phyloP scores from a whole-genome alignment of 768 basidiomycete genomes.

The Cyathus striatus region DNA sequence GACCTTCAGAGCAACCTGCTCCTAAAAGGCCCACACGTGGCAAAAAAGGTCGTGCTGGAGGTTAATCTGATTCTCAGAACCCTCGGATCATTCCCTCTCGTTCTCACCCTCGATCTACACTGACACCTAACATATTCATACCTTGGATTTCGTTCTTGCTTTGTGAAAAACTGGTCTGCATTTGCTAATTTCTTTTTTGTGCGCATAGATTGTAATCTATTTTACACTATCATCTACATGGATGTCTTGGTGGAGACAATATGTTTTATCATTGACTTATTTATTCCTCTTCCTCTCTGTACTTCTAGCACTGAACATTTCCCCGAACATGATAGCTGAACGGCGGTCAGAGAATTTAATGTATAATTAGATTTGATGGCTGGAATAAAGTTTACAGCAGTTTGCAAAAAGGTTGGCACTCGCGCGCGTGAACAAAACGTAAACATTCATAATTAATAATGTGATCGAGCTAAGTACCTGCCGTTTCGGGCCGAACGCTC shows the following conservation, averaged over 20 bases:
- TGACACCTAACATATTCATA: too few relatives aligned
- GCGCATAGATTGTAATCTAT: constrained; percentile 31
- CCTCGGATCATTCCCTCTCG: too few relatives aligned
- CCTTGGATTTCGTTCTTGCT: constrained; percentile 4
- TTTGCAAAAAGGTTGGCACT: too few relatives aligned
- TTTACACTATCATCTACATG: constrained; percentile 21
- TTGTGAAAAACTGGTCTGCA: constrained; percentile 6
- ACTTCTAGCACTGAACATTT: constrained; percentile 9
- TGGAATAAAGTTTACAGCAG: too few relatives aligned
- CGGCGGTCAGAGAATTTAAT: too few relatives aligned
- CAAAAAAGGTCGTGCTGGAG: constrained; percentile 49
- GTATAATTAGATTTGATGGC: too few relatives aligned
- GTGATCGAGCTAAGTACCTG: too few relatives aligned
- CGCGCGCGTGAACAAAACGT: too few relatives aligned
- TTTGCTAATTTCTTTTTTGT: constrained; percentile 9
- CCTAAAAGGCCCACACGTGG: constrained; percentile 43
- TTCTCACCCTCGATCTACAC: too few relatives aligned
- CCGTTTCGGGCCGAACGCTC: too few relatives aligned
- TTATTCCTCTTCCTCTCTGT: constrained; percentile 18
- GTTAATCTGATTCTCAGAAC: too few relatives aligned
- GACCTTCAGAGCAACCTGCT: constrained; percentile 38
- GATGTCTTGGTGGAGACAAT: constrained; percentile 21
- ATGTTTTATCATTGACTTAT: constrained; percentile 21
- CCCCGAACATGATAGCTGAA: background rate
- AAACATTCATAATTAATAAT: too few relatives aligned